These are phyloP conservation scores for Apiotrichum akiyoshidainum DNA, from an alignment of 1,284 basidiomycete species.

Conservation along the genomic window DNA sequence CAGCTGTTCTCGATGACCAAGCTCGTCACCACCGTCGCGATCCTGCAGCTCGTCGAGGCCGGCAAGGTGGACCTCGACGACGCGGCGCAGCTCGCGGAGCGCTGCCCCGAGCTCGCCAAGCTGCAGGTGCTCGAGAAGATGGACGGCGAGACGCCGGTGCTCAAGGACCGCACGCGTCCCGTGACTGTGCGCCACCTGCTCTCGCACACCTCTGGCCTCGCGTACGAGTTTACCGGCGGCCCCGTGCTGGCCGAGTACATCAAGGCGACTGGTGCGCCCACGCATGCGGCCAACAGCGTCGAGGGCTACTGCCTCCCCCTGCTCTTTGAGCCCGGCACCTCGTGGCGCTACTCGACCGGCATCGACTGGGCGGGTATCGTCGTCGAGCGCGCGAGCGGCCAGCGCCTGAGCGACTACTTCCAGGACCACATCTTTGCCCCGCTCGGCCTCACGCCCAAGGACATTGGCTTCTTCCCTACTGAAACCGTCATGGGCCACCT, in stretches of 20 bases:
- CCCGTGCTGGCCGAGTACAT: constrained; percentile 13
- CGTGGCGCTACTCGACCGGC: constrained; percentile 32
- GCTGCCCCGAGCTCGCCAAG: constrained; percentile 16
- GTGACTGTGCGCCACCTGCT: constrained; percentile 17
- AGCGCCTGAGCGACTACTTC: constrained; percentile 35
- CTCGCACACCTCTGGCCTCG: constrained; percentile 18
- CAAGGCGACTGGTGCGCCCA: constrained; percentile 16
- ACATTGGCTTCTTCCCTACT: constrained; percentile 34
- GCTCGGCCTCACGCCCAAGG: constrained; percentile 16
- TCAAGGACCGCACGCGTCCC: constrained; percentile 4
- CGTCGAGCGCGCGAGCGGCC: constrained; percentile 35
- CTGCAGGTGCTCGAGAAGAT: constrained; percentile 16
- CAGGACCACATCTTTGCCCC: constrained; percentile 17
- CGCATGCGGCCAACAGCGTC: constrained; percentile 23
- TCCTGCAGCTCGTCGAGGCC: constrained; percentile 29
- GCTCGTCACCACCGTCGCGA: constrained; percentile 35
- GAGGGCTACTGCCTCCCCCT: constrained; percentile 21
- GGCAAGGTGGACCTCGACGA: constrained; percentile 12
- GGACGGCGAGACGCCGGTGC: constrained; percentile 8
- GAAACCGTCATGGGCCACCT: constrained; percentile 10
- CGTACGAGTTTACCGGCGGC: constrained; percentile 12
- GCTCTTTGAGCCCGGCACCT: constrained; percentile 38
- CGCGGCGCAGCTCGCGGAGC: constrained; percentile 2
- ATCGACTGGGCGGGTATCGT: constrained; percentile 45
- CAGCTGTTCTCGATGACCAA: constrained; percentile 42